Percentiles rank a stretch among this genome's conserved stretches.
Conservation (phyloP, 2,329 filamentous ascomycete genomes). For the Calonectria pseudoturangicola region DNA sequence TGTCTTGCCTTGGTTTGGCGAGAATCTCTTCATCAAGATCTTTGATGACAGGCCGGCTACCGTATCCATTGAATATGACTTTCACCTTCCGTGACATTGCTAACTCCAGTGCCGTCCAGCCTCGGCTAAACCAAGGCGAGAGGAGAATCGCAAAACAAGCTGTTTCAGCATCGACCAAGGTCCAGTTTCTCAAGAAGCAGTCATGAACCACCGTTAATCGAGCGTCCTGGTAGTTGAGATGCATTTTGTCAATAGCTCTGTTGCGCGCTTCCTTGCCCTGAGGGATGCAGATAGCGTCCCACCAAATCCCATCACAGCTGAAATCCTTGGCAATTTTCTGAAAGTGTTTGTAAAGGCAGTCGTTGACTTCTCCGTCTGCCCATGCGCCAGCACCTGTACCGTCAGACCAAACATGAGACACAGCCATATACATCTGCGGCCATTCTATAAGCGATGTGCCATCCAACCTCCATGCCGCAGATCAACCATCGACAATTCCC, state of each 20-base stretch:
- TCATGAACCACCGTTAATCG: not conserved
- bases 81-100: not conserved
- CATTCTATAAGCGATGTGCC: not conserved
- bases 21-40: not conserved
- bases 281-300: not conserved
- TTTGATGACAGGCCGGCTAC: not conserved
- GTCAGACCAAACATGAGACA: not conserved
- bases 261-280: not conserved
- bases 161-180: not conserved
- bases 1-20: not conserved
- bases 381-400: not conserved
- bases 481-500: not conserved
- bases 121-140: not conserved
- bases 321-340: not conserved
- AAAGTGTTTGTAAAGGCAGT: not conserved
- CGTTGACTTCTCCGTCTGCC: not conserved
- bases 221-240: not conserved
- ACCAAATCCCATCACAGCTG: not conserved
- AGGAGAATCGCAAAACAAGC: not conserved
- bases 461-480: not conserved
- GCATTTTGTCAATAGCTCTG: not conserved
- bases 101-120: not conserved
- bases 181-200: not conserved
- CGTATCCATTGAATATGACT: not conserved
- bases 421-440: not conserved